Percentiles rank a stretch among this genome's conserved stretches.
Evolutionary conservation across 257 asterid genomes (phyloP).

Genomic region (Solanum gracilifrons): DNA sequence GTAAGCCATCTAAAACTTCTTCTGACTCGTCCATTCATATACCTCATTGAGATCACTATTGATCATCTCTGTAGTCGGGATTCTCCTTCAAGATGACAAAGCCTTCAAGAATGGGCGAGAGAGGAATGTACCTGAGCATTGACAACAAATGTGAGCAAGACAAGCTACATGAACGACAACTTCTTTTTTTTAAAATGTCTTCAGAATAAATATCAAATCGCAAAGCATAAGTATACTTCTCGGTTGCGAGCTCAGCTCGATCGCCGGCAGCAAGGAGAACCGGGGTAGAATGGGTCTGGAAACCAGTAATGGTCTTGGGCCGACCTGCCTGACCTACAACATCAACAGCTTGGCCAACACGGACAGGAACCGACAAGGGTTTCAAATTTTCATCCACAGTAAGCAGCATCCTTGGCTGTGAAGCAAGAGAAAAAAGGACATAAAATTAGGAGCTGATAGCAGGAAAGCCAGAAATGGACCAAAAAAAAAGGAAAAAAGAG

Average conservation of each 20-base stretch:
- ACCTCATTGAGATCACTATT: not conserved
- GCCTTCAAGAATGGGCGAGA: slow-evolving; percentile 92
- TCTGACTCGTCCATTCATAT: not conserved
- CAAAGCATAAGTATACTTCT: slow-evolving; percentile 35
- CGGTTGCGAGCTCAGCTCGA: slow-evolving; percentile 96
- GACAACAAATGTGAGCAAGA: not conserved
- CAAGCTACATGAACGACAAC: not conserved
- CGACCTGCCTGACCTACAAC: slow-evolving; percentile 97
- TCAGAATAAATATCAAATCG: not conserved
- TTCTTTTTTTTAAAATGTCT: not conserved
- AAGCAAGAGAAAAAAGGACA: not conserved
- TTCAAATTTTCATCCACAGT: slow-evolving; percentile 87
- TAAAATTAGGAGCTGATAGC: not conserved
- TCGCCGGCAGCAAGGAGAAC: slow-evolving; percentile 92
- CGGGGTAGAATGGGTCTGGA: slow-evolving; percentile 95
- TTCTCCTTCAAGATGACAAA: slow-evolving; percentile 87
- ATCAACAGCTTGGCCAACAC: slow-evolving; percentile 97
- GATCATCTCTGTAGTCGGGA: slow-evolving; percentile 72
- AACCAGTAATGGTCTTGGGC: slow-evolving; percentile 91
- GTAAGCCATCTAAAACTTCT: not conserved
- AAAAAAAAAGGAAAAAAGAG: not conserved
- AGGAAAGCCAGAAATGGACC: not conserved
- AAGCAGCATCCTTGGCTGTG: slow-evolving; percentile 90
- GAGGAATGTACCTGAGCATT: slow-evolving; percentile 60
- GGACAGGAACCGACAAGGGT: slow-evolving; percentile 82